Evolutionary conservation across 176 grass and related monocot species (phyloP).

Genomic region (Luzula sylvatica): DNA sequence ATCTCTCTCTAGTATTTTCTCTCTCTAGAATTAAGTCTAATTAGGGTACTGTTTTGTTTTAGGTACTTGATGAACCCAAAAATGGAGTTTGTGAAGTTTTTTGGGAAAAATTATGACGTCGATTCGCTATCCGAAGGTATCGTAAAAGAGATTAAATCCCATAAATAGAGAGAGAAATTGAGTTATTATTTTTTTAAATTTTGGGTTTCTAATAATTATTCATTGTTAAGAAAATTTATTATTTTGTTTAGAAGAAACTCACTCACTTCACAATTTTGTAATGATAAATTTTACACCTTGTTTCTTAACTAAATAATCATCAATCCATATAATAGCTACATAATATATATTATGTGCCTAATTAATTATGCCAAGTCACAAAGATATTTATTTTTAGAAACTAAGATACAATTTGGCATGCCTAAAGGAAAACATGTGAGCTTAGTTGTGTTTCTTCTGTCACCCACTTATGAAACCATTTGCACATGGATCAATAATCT

Average conservation of each 20-base stretch:
- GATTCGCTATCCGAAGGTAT: slow-evolving; percentile 60
- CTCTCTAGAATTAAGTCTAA: background rate
- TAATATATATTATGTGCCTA: background rate
- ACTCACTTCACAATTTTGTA: too few species aligned
- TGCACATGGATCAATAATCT: slow-evolving; percentile 15
- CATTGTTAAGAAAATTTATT: background rate
- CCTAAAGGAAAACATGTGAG: slow-evolving; percentile 15
- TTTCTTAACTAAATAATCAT: too few species aligned
- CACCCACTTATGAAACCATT: slow-evolving; percentile 12
- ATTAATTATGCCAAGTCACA: slow-evolving; percentile 3
- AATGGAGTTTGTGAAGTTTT: slow-evolving; percentile 59
- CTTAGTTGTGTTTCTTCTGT: background rate
- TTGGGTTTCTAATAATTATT: too few species aligned
- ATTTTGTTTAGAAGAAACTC: background rate
- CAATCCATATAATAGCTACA: too few species aligned
- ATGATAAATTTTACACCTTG: background rate
- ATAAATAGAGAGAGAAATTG: slow-evolving; percentile 26
- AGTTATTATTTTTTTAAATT: too few species aligned
- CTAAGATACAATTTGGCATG: slow-evolving; percentile 6
- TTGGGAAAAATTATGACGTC: slow-evolving; percentile 57
- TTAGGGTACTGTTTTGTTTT: slow-evolving; percentile 10
- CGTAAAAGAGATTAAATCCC: slow-evolving; percentile 36
- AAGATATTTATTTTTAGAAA: slow-evolving; percentile 12
- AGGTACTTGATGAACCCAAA: slow-evolving; percentile 77
- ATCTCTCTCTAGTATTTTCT: background rate